A percentile compares a stretch with the other conserved stretches of the same genome.
Conservation (phyloP, 164 flowering plant genomes). For the Aristolochia contorta region DNA sequence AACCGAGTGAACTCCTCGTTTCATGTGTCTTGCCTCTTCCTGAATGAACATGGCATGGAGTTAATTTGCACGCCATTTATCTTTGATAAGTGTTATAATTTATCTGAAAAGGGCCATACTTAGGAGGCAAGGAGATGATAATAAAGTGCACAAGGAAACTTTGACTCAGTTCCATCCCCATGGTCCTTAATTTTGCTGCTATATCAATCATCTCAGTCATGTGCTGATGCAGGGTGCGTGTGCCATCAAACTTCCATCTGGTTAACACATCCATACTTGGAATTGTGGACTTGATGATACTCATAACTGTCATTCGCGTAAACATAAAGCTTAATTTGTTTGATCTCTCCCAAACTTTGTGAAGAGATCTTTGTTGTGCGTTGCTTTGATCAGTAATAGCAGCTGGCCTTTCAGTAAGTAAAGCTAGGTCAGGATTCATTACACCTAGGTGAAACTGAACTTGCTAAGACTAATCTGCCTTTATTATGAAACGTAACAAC, state of each 20-base stretch:
- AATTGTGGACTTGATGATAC: too few species aligned
- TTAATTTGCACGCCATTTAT: background rate
- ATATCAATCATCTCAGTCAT: background rate
- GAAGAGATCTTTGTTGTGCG: too few species aligned
- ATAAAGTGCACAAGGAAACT: background rate
- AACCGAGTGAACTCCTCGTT: background rate
- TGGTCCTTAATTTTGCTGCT: too few species aligned
- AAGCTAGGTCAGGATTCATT: too few species aligned
- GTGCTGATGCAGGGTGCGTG: background rate
- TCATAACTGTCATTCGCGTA: background rate
- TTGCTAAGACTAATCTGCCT: too few species aligned
- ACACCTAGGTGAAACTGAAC: too few species aligned
- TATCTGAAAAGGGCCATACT: background rate
- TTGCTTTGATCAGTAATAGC: too few species aligned
- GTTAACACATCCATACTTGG: too few species aligned
- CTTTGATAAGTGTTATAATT: background rate
- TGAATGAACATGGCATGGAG: background rate
- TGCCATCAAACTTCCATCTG: background rate
- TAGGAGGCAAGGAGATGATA: background rate
- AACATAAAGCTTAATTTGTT: background rate
- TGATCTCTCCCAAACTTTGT: background rate
- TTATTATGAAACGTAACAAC: too few species aligned
- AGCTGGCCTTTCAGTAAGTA: too few species aligned
- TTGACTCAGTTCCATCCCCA: background rate
- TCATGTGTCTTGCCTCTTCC: background rate